Percentiles rank a stretch among this genome's conserved stretches.
Evolutionary conservation across 805 yeast genomes (phyloP).

Genomic region (Starmerella vaccinii): DNA sequence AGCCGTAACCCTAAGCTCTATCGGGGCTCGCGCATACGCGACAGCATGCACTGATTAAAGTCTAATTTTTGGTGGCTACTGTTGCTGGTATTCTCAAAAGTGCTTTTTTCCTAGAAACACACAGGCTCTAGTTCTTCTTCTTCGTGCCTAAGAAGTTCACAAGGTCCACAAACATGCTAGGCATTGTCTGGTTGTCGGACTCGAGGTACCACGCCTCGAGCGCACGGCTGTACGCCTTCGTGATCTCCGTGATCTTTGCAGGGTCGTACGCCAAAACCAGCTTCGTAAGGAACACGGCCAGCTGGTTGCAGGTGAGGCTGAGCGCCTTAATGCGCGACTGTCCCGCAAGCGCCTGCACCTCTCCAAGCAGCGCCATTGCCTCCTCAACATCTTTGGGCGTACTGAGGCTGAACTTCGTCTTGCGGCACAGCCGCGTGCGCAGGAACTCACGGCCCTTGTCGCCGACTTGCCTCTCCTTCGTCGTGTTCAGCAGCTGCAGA

Average conservation of each 20-base stretch:
- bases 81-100: neutral
- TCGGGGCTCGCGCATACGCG: too few relatives aligned
- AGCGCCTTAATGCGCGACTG: constrained; percentile 41
- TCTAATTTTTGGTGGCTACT: too few relatives aligned
- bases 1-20: too few relatives aligned
- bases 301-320: constrained; percentile 50
- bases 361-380: constrained; percentile 25
- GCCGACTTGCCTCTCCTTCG: constrained; percentile 61
- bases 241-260: constrained; percentile 35
- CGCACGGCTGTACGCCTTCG: constrained; percentile 46
- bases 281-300: constrained; percentile 57
- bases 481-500: constrained; percentile 49
- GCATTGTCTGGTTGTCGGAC: constrained; percentile 39
- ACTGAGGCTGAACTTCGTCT: constrained; percentile 15
- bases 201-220: constrained; percentile 52
- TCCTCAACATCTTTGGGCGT: constrained; percentile 23
- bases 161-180: constrained; percentile 61
- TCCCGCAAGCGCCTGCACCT: constrained; percentile 33
- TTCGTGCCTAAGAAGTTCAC: constrained; percentile 65
- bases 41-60: too few relatives aligned
- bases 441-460: constrained; percentile 65
- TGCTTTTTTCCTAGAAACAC: too few relatives aligned
- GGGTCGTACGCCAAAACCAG: constrained; percentile 33
- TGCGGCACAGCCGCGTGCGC: constrained; percentile 32
- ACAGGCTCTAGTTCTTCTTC: constrained; percentile 9